phyloP scores from a whole-genome alignment of 176 grass and related monocot species.

The Avena eriantha region DNA sequence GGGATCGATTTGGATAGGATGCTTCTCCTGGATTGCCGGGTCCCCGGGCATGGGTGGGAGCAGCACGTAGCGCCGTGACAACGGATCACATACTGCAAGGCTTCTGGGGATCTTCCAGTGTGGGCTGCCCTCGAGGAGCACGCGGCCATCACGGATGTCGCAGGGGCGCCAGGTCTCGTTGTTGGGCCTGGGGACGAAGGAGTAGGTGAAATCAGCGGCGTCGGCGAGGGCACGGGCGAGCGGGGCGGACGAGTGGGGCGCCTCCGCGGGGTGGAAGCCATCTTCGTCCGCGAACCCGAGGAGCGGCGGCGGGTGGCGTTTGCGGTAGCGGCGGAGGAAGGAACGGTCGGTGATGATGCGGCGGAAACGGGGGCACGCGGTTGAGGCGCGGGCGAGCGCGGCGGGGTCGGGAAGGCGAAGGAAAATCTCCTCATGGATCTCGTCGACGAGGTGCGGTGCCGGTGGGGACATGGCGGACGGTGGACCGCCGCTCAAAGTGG shows the following conservation, averaged over 20 bases:
- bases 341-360: background rate
- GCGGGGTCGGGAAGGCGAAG: background rate
- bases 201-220: background rate
- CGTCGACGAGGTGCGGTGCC: slow-evolving; percentile 7
- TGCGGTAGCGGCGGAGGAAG: slow-evolving; percentile 3
- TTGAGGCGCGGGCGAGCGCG: background rate
- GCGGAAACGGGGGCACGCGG: background rate
- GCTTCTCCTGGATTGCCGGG: background rate
- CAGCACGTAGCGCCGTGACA: background rate
- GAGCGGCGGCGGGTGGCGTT: background rate
- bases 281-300: background rate
- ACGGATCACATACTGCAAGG: background rate
- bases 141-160: background rate
- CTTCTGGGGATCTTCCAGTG: background rate
- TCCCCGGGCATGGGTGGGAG: background rate
- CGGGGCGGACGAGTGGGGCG: background rate
- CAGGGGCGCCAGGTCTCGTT: background rate
- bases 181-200: background rate
- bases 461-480: background rate
- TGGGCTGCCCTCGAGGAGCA: background rate
- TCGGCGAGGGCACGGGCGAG: background rate
- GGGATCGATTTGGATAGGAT: background rate
- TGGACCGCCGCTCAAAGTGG: background rate
- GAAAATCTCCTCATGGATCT: slow-evolving; percentile 2
- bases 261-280: background rate